Evolutionary conservation across 2,329 filamentous ascomycete species (phyloP).

Genomic region (Cryphonectria radicalis): DNA sequence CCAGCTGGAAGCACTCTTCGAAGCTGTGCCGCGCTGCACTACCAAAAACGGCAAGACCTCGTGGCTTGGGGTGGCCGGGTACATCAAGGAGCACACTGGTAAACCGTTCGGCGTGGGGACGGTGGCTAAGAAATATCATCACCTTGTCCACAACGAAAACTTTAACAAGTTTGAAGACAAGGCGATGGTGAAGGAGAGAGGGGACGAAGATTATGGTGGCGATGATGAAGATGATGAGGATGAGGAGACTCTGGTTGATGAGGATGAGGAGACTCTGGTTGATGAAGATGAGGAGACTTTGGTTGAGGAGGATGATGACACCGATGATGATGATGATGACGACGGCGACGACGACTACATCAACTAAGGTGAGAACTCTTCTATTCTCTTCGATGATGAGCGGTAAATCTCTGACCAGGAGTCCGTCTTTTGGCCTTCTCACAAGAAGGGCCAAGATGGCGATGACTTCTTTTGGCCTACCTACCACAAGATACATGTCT

Average conservation of each 20-base stretch:
- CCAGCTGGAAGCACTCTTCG: neutral
- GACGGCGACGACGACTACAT: neutral
- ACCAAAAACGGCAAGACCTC: neutral
- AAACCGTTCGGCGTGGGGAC: slow-evolving; percentile 15
- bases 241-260: neutral
- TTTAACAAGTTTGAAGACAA: no score
- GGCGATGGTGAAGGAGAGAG: no score
- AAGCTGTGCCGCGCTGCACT: neutral
- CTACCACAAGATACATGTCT: neutral
- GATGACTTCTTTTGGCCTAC: neutral
- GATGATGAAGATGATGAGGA: neutral
- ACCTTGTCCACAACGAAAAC: neutral
- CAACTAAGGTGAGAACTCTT: neutral
- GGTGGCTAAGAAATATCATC: slow-evolving; percentile 6
- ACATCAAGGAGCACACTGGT: slow-evolving; percentile 11
- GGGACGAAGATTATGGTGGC: neutral
- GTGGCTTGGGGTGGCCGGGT: neutral
- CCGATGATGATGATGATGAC: no score
- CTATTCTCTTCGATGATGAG: no score
- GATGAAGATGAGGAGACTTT: neutral
- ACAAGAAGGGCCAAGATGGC: neutral
- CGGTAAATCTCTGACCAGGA: no score
- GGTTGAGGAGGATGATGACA: neutral
- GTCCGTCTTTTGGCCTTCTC: no score
- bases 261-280: neutral